These are phyloP conservation scores for Serendipita sp. DNA, from an alignment of 768 basidiomycete genomes.

Conservation along the genomic window DNA sequence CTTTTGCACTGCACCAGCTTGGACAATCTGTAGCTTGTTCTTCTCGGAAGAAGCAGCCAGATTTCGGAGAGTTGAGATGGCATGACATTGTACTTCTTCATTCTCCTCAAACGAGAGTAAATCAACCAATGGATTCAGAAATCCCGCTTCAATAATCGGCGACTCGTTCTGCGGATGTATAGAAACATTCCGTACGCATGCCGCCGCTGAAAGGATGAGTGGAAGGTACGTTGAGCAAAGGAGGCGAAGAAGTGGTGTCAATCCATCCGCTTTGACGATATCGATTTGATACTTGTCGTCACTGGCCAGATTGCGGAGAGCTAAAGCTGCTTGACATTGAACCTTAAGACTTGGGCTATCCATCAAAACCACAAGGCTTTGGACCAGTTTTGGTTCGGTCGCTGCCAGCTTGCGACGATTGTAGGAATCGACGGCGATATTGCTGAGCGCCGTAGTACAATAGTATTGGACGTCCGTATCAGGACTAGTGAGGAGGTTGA, in stretches of 20 bases:
- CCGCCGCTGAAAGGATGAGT: slow-evolving; percentile 92
- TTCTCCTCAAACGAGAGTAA: slow-evolving; percentile 97
- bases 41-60: slow-evolving; percentile 93
- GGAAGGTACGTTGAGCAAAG: slow-evolving; percentile 94
- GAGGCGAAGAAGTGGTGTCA: slow-evolving; percentile 81
- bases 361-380: slow-evolving; percentile 89
- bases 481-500: slow-evolving; percentile 80
- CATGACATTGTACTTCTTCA: slow-evolving; percentile 98
- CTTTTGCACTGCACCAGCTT: slow-evolving; percentile 89
- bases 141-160: slow-evolving; percentile 96
- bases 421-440: slow-evolving; percentile 88
- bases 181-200: slow-evolving; percentile 96
- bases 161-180: slow-evolving; percentile 98
- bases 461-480: slow-evolving; percentile 99
- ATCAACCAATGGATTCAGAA: slow-evolving; percentile 89
- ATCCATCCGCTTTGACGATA: slow-evolving; percentile 90
- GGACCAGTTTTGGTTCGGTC: slow-evolving; percentile 86
- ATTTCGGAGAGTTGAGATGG: slow-evolving; percentile 92
- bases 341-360: slow-evolving; percentile 95
- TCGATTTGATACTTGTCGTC: slow-evolving; percentile 99
- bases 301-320: slow-evolving; percentile 88
- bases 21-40: slow-evolving; percentile 96
- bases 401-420: slow-evolving; percentile 92
- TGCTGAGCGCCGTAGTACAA: slow-evolving; percentile 94
- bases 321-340: slow-evolving; percentile 94